phyloP scores from a whole-genome alignment of 805 yeast species.

The Candida railenensis region DNA sequence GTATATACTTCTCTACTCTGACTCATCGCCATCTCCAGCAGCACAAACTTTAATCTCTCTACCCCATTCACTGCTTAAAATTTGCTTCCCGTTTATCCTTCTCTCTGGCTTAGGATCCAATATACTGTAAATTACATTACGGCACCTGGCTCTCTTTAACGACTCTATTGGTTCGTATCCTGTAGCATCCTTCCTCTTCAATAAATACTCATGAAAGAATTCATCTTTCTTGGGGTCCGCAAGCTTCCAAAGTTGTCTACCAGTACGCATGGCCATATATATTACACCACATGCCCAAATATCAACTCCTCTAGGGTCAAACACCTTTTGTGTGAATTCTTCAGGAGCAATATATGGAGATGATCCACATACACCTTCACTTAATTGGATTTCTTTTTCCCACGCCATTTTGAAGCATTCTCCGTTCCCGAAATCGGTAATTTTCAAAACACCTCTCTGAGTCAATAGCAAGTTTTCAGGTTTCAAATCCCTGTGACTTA shows the following conservation, averaged over 20 bases:
- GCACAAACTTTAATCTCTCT: slow-evolving; percentile 80
- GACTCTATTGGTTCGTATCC: slow-evolving; percentile 92
- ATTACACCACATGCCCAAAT: slow-evolving; percentile 94
- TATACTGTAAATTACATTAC: slow-evolving; percentile 90
- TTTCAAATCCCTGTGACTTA: slow-evolving; percentile 85
- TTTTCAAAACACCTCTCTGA: slow-evolving; percentile 68
- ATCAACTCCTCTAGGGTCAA: slow-evolving; percentile 82
- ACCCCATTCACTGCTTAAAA: slow-evolving; percentile 94
- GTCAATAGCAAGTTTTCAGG: slow-evolving; percentile 82
- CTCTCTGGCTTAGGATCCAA: slow-evolving; percentile 88
- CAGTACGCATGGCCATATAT: slow-evolving; percentile 92
- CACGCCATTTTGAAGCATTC: slow-evolving; percentile 85
- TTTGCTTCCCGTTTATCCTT: slow-evolving; percentile 84
- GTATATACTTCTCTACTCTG: neutral
- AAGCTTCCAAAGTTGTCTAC: slow-evolving; percentile 86
- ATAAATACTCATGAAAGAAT: slow-evolving; percentile 70
- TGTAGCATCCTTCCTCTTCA: slow-evolving; percentile 73
- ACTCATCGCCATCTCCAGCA: slow-evolving; percentile 50
- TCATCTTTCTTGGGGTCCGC: slow-evolving; percentile 78
- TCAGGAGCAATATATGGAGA: slow-evolving; percentile 93
- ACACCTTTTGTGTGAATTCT: slow-evolving; percentile 61
- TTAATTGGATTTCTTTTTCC: slow-evolving; percentile 68
- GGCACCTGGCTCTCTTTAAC: slow-evolving; percentile 81
- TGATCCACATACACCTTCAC: slow-evolving; percentile 81
- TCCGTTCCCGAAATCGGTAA: slow-evolving; percentile 86